Base-by-base conservation (phyloP, 2,329 filamentous ascomycete species). In the Phialophora chinensis region DNA sequence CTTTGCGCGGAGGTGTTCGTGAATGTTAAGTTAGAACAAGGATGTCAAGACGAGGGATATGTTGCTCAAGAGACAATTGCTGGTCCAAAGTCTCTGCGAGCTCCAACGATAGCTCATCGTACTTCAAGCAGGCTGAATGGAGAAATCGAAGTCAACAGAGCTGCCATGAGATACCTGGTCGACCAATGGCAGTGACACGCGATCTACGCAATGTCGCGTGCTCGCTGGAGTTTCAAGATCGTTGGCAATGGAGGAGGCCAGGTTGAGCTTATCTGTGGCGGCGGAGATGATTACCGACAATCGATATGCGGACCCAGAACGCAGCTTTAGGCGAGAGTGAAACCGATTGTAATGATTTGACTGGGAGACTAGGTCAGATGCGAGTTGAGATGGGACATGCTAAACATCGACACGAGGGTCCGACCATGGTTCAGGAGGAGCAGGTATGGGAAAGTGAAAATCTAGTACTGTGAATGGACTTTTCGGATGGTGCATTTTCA, bases 41-140 rank as follows among this genome's bases (percentile, higher is more conserved):
- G 47, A 42, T 17, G 14, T 17, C 35, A 42, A 4, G 14, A 42
- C 12, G 4, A 17, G 35, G 35, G 12, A 23, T 50, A 20, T 50
- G 47, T 4, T n/a, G n/a, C 47, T 50, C 11, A 50, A 23, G 8
- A 17, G 0, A 50, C 20, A 11, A 17, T 25, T 50, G n/a, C 47
- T 50, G n/a, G 25, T 25, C 11, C n/a, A 50, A 11, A 20, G n/a
- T 50, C 47, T 50, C 8, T 25, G n/a, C n/a, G 23, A 17, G n/a
- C 47, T 11, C n/a, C 47, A 50, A 50, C 23, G 47, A 50, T 25
- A 50, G 47, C 20, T 50, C 47, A 50, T 50, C 20, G 23, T 50
- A 3, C 20, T 23, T 50, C 14, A 50, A 50, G 47, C 20, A 1
- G 47, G n/a, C n/a, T 49, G 44, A 10, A 52, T 29, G 7, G 20